A percentile compares a stretch with the other conserved stretches of the same genome.
Evolutionary conservation across 148 eudicot genomes (phyloP).

Genomic region (Rhododendron simsii): DNA sequence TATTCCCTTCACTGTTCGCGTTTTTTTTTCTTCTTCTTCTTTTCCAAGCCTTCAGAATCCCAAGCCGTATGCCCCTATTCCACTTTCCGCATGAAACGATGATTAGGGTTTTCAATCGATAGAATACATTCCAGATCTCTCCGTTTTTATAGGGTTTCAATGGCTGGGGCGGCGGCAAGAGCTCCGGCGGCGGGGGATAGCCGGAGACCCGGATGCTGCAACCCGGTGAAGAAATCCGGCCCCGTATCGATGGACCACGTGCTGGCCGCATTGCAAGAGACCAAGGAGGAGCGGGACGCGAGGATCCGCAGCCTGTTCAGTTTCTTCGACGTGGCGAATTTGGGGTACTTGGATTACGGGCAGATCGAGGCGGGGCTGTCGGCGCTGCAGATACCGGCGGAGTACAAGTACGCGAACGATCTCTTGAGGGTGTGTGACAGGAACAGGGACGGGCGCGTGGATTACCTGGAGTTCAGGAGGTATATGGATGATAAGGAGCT

Average conservation of each 20-base stretch:
- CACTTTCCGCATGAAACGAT: neutral
- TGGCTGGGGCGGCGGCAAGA: conserved; percentile 9
- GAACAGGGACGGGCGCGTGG: conserved; percentile 79
- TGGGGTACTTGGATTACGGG: conserved; percentile 62
- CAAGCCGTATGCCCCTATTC: neutral
- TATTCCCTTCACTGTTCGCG: conserved; percentile 7
- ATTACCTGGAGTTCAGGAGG: conserved; percentile 79
- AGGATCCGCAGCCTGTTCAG: conserved; percentile 64
- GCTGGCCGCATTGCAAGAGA: conserved; percentile 65
- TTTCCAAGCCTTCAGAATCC: neutral
- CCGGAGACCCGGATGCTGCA: conserved; percentile 41
- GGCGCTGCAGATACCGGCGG: conserved; percentile 76
- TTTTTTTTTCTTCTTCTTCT: neutral
- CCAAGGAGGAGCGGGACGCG: conserved; percentile 76
- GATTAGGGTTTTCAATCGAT: neutral
- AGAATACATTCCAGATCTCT: conserved; percentile 9
- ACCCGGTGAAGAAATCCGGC: conserved; percentile 65
- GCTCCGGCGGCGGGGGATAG: conserved; percentile 8
- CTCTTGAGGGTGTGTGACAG: conserved; percentile 74
- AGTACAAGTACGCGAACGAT: conserved; percentile 91
- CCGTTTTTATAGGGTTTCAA: neutral
- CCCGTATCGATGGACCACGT: conserved; percentile 86
- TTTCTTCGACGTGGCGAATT: conserved; percentile 58
- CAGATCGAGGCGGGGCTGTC: conserved; percentile 70
- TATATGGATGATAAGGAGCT: conserved; percentile 99